Base-by-base conservation (phyloP, 306 rosid genomes). In the Macrotyloma uniflorum region DNA sequence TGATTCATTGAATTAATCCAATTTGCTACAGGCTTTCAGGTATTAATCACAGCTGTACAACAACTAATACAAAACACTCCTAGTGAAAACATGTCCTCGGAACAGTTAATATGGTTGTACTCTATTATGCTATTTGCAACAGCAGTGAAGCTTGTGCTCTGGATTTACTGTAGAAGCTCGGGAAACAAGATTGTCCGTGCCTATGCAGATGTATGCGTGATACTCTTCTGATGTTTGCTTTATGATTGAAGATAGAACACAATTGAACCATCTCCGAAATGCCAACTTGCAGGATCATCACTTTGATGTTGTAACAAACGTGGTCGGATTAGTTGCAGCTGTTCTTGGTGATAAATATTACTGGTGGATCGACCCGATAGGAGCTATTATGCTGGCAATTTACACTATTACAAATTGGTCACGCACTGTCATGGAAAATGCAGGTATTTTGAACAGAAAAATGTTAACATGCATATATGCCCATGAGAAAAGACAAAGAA, bases 301-400 rank as follows among this genome's bases (percentile, higher is more conserved):
- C 83, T 96, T 96, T 28, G 99, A 96, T 86, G 98, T 96, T 53
- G 83, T 96, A 58, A 96, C 99, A 46, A 96, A 96, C 70, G 86
- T 96, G 10, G 90, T 91, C 35, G 99, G 99, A 61, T 80, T 96
- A 76, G 72, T 85, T 28, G 97, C 99, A 9, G 99, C 99, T 15
- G 87, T 93, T 70, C 94, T 96, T 65, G 99, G 97, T 72, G 89
- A 93, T 80, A 75, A 83, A 79, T 88, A 43, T 81, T 87, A 81
- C 72, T 96, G 99, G 99, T 96, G 99, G 99, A 86, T 91, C 57
- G 99, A 96, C 75, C 99, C 99, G 2, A 5, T 73, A 28, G 99
- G 99, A 67, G 99, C 99, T 76, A 90, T 93, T 77, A 33, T 88
- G 81, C 91, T 96, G 84, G 99, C 99, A 20, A 1, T 96, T 16